Evolutionary conservation across 2,329 filamentous ascomycete species (phyloP).

Genomic region (Microthyrium microscopicum): DNA sequence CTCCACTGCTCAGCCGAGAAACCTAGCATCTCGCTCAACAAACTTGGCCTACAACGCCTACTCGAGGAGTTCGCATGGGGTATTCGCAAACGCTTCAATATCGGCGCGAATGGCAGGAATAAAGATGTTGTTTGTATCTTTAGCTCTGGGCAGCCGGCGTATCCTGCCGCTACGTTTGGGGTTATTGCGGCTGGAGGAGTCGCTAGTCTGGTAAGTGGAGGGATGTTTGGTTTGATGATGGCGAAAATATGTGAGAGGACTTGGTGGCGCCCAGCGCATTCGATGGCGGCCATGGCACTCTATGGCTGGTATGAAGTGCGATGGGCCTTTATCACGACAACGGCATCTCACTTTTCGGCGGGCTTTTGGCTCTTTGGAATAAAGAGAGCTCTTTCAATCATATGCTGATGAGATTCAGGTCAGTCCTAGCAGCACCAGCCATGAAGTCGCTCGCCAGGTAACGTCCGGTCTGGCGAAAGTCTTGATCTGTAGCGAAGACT

Average conservation of each 20-base stretch:
- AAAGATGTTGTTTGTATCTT: conserved; percentile 35
- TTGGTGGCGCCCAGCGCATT: too few species aligned
- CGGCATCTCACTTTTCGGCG: too few species aligned
- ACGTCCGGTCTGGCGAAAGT: conserved; percentile 25
- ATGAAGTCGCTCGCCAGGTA: conserved; percentile 35
- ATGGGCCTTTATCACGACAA: too few species aligned
- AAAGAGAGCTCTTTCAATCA: too few species aligned
- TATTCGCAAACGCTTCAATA: conserved; percentile 34
- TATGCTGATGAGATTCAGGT: conserved; percentile 17
- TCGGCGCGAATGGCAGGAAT: conserved; percentile 32
- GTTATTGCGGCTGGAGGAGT: conserved; percentile 44
- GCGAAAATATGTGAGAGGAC: too few species aligned
- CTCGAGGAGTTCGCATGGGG: conserved; percentile 39
- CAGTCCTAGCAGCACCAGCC: conserved; percentile 31
- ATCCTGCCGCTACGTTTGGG: conserved; percentile 37
- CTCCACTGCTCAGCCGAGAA: conserved; percentile 41
- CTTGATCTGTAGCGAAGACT: conserved; percentile 31
- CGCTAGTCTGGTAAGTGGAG: too few species aligned
- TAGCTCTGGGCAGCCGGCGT: conserved; percentile 38
- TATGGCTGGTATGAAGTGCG: too few species aligned
- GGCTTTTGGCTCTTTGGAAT: too few species aligned
- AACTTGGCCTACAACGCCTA: conserved; percentile 29
- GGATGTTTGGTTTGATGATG: too few species aligned
- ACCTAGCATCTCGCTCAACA: conserved; percentile 37
- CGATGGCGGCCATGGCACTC: too few species aligned